Conservation (phyloP, 176 grass and related monocot species). For the Hordeum vulgare region DNA sequence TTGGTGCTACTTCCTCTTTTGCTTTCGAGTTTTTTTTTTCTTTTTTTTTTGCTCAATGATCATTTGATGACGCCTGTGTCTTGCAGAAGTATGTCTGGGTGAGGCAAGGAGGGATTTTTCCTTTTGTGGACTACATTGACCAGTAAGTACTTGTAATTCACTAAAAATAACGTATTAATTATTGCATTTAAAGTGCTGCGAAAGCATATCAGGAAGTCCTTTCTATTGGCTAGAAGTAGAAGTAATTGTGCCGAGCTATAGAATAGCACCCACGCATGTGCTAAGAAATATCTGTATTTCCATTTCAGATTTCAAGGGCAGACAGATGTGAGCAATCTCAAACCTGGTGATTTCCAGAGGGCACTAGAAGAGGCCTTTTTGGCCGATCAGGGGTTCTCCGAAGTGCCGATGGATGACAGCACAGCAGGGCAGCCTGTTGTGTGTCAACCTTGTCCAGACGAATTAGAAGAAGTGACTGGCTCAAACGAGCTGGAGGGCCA, state of each 20-base stretch:
- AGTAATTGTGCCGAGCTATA: neutral
- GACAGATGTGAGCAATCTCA: constrained; percentile 61
- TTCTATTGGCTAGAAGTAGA: neutral
- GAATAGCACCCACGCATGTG: neutral
- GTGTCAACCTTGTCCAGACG: constrained; percentile 44
- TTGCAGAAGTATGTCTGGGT: constrained; percentile 90
- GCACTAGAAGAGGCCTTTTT: constrained; percentile 93
- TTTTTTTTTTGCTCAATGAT: constrained; percentile 27
- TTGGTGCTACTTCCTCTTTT: neutral
- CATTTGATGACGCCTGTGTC: neutral
- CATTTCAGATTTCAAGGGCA: constrained; percentile 84
- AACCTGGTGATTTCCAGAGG: constrained; percentile 63
- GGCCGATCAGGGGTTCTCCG: constrained; percentile 81
- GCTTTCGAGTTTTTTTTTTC: neutral
- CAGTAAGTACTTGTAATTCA: constrained; percentile 53
- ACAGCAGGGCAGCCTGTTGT: constrained; percentile 51
- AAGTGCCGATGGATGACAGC: constrained; percentile 46
- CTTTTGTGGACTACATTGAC: constrained; percentile 84
- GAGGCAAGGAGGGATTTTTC: constrained; percentile 67
- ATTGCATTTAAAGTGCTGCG: constrained; percentile 1
- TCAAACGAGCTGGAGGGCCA: constrained; percentile 81
- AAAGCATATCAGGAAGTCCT: neutral
- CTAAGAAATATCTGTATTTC: constrained; percentile 17
- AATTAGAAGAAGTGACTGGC: constrained; percentile 55
- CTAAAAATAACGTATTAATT: neutral